phyloP scores from a whole-genome alignment of 1,284 basidiomycete genomes.

The Phaffia rhodozyma region DNA sequence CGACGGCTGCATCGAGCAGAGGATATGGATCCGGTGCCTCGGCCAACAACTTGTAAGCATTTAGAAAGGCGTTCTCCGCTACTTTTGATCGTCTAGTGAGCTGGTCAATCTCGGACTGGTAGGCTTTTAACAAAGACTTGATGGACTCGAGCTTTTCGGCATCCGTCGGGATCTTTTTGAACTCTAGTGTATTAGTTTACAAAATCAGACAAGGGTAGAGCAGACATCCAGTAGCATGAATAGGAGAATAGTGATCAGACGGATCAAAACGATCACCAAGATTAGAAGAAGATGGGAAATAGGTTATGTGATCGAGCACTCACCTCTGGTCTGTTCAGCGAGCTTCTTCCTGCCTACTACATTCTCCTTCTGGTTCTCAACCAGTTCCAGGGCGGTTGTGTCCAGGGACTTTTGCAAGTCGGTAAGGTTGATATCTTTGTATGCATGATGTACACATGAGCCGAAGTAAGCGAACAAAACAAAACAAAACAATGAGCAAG shows the following conservation, averaged over 20 bases:
- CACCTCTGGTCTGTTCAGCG: conserved; percentile 86
- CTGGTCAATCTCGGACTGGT: conserved; percentile 91
- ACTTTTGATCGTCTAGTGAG: conserved; percentile 82
- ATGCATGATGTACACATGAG: background rate
- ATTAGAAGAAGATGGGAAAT: background rate
- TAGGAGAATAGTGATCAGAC: background rate
- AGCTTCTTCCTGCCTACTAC: conserved; percentile 82
- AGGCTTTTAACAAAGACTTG: conserved; percentile 83
- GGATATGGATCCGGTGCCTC: conserved; percentile 96
- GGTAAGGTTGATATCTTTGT: conserved; percentile 65
- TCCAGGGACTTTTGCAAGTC: conserved; percentile 89
- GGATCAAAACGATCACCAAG: background rate
- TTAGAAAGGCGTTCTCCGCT: conserved; percentile 86
- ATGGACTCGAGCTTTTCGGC: conserved; percentile 76
- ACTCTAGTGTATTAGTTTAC: conserved; percentile 48
- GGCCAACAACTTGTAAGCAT: conserved; percentile 82
- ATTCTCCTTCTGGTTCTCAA: conserved; percentile 96
- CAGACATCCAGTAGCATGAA: background rate
- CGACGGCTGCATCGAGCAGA: conserved; percentile 81
- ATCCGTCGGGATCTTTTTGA: conserved; percentile 66
- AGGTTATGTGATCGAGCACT: conserved; percentile 14
- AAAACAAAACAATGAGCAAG: background rate
- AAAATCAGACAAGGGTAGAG: background rate
- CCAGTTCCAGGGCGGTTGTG: conserved; percentile 77
- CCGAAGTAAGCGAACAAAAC: background rate